phyloP scores from a whole-genome alignment of 106 monocot genomes.

The Allium sativum region DNA sequence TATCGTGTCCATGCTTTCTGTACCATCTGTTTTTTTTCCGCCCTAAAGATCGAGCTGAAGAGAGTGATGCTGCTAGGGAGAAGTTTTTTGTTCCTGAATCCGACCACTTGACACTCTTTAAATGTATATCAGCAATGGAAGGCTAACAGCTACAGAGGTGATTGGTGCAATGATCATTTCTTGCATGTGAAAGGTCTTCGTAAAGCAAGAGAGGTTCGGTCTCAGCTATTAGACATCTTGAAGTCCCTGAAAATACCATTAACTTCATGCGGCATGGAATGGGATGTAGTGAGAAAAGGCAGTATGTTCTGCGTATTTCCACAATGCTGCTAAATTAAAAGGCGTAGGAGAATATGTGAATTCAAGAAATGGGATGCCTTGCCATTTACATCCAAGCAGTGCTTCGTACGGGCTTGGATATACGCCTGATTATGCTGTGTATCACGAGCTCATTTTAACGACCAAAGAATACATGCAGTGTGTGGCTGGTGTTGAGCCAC shows the following conservation, averaged over 20 bases:
- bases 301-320: constrained; percentile 91
- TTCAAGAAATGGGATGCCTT: constrained; percentile 87
- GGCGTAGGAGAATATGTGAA: constrained; percentile 93
- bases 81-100: constrained; percentile 99
- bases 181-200: constrained; percentile 83
- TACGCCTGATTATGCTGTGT: constrained; percentile 83
- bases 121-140: constrained; percentile 95
- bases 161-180: constrained; percentile 95
- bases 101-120: constrained; percentile 82
- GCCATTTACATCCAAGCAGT: constrained; percentile 91
- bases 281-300: constrained; percentile 95
- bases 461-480: constrained; percentile 97
- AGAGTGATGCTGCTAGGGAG: constrained; percentile 94
- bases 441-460: constrained; percentile 84
- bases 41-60: constrained; percentile 85
- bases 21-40: constrained; percentile 92
- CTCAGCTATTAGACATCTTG: constrained; percentile 83
- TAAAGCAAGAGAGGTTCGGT: constrained; percentile 89
- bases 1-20: constrained; percentile 93
- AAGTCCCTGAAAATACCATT: constrained; percentile 71
- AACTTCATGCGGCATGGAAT: constrained; percentile 75
- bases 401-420: constrained; percentile 87
- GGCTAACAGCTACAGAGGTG: constrained; percentile 66
- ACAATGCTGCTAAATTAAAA: constrained; percentile 77
- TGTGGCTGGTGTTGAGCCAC: constrained; percentile 85